Conservation (phyloP, 768 basidiomycete genomes). For the Daedaleopsis sinensis region DNA sequence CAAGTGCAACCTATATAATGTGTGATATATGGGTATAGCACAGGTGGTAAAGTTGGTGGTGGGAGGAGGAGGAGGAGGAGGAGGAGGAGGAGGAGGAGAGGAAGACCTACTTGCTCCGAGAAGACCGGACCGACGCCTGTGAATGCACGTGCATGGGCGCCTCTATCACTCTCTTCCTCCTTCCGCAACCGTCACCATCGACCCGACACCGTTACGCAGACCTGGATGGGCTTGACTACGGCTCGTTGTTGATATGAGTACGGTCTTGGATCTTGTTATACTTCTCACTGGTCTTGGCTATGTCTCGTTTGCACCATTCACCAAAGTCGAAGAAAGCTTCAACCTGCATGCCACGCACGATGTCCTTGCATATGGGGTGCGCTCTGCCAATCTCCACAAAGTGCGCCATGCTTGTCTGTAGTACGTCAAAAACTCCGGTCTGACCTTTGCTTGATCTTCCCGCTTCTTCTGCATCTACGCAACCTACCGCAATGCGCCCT, state of each 20-base stretch:
- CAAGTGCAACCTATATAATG: too few relatives aligned
- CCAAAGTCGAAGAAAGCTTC: slow-evolving; percentile 98
- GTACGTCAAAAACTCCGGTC: background rate
- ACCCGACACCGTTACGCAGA: too few relatives aligned
- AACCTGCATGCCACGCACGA: slow-evolving; percentile 93
- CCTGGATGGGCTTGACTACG: background rate
- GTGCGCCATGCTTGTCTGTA: slow-evolving; percentile 40
- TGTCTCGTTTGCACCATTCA: slow-evolving; percentile 81
- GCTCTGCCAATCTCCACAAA: slow-evolving; percentile 43
- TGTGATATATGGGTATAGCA: too few relatives aligned
- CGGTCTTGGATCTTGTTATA: slow-evolving; percentile 52
- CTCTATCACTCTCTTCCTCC: too few relatives aligned
- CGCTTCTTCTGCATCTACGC: background rate
- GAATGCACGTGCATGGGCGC: too few relatives aligned
- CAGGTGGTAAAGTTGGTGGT: too few relatives aligned
- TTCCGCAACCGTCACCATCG: background rate
- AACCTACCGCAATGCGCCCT: too few relatives aligned
- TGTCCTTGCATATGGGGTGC: slow-evolving; percentile 74
- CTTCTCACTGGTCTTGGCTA: slow-evolving; percentile 60
- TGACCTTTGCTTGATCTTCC: background rate
- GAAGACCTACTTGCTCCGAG: too few relatives aligned
- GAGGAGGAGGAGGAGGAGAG: too few relatives aligned
- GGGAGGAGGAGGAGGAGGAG: too few relatives aligned
- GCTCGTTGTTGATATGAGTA: slow-evolving; percentile 32
- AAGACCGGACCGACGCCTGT: too few relatives aligned